phyloP scores from a whole-genome alignment of 2,329 filamentous ascomycete species.

The Pseudogymnoascus sp. region DNA sequence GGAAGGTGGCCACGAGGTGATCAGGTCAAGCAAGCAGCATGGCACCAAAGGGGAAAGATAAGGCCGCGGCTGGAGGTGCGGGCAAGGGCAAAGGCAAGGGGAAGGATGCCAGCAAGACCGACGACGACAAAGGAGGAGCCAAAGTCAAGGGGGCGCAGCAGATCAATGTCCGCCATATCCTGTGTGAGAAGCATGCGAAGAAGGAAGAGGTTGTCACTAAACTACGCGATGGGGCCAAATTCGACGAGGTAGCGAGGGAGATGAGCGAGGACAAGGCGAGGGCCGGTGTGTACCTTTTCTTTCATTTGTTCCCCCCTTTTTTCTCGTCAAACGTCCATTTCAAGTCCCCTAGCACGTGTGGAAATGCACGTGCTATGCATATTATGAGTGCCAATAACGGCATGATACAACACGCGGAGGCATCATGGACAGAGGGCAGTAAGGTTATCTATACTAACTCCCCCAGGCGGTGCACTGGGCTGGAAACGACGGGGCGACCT shows the following conservation, averaged over 20 bases:
- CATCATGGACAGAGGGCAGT: not conserved
- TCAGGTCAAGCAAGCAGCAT: slow-evolving; percentile 14
- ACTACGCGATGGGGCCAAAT: slow-evolving; percentile 57
- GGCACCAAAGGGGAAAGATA: slow-evolving; percentile 25
- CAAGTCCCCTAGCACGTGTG: not conserved
- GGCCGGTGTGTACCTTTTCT: slow-evolving; percentile 38
- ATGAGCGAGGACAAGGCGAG: slow-evolving; percentile 72
- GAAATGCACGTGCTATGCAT: not conserved
- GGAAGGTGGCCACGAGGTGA: not conserved
- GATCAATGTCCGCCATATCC: slow-evolving; percentile 68
- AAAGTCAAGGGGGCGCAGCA: slow-evolving; percentile 55
- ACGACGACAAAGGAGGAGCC: slow-evolving; percentile 28
- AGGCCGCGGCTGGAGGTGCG: slow-evolving; percentile 14
- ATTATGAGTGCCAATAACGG: not conserved
- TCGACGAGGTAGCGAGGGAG: slow-evolving; percentile 64
- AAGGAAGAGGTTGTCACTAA: slow-evolving; percentile 69
- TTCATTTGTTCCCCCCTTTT: not conserved
- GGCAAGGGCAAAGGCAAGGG: slow-evolving; percentile 17
- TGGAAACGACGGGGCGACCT: slow-evolving; percentile 64
- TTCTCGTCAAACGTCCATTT: not conserved
- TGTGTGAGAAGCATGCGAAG: slow-evolving; percentile 67
- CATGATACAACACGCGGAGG: not conserved
- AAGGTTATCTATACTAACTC: not conserved
- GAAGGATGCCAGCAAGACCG: slow-evolving; percentile 33
- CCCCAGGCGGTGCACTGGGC: slow-evolving; percentile 57